Evolutionary conservation across 2,329 filamentous ascomycete genomes (phyloP), one percentile per base, ranked within the genome.

Genomic region (Epichloe aotearoae): DNA sequence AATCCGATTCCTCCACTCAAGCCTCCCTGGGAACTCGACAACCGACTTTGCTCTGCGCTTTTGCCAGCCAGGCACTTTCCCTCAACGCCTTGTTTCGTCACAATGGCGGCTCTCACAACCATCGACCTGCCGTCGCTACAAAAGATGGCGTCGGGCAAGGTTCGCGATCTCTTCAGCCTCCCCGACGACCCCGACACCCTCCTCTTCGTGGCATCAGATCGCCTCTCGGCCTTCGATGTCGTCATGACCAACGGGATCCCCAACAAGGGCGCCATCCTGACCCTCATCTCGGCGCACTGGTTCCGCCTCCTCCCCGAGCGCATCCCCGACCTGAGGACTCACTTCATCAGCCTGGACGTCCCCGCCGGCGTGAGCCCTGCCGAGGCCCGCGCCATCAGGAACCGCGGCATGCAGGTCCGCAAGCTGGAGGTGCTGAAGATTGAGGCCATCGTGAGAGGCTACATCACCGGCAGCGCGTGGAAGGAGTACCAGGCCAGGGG

Each of bases 141-240:
- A n/a, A 64, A 62, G 55, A 56, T 69, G 45, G 65, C 66, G 38
- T 64, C 65, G 37, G 73, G 75, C 59, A 94, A 94, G 71, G 88
- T 94, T 26, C 81, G 88, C 61, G 86, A 94, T 62, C 76, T 94
- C 38, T 95, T 88, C 66, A 74, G 79, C 54, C 71, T 94, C 50
- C 80, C 87, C 63, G 71, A 80, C 51, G 71, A 80, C 51, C 52
- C 59, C 42, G 47, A 55, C 40, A 84, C 80, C 2, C 78, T 95
- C 4, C 82, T 95, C 51, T 91, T 95, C 64, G 82, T 90, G 50
- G 84, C 87, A 23, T 86, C 87, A 14, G 90, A 96, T 71, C 84
- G 93, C 58, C 93, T 96, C 66, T 95, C 88, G 23, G 93, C 93
- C 51, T 97, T 91, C 73, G 91, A 97, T 76, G 88, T 94, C 59